Evolutionary conservation across 2,329 filamentous ascomycete species (phyloP), one percentile per base, ranked within the genome.

Genomic region (Venturia effusa): DNA sequence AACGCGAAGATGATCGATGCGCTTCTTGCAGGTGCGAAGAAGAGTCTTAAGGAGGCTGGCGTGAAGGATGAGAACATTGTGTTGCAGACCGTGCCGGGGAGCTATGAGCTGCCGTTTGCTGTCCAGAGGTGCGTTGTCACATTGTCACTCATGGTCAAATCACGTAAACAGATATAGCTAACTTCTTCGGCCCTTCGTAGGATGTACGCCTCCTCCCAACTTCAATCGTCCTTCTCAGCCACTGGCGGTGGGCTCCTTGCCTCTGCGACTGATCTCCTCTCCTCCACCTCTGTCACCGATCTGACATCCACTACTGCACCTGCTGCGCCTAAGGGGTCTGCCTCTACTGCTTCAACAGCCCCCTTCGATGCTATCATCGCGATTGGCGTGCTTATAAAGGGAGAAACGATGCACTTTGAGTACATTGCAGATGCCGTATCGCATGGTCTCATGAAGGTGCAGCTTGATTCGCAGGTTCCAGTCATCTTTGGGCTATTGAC

Each of bases 351-450:
- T 71, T 80, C 66, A 77, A 83, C 65, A 78, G 80, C 64, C 61
- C 85, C 91, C 24, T 97, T 97, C 71, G 93, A 97, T 73, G 94
- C 94, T 67, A 86, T 99, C 67, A 92, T 99, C 68, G 92, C 94
- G 62, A 89, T 99, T 69, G 94, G 94, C 64, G 92, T 96, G 64
- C 84, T 99, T 66, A 97, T 99, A 79, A 99, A 99, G 81, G 94
- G 94, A 74, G 90, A 96, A 78, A 97, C 94, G 7, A 97, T 97
- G 92, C 94, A 99, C 78, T 99, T 99, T 72, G 94, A 99, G 78
- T 97, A 99, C 79, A 99, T 99, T 71, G 84, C 92, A 51, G 94
- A 97, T 68, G 85, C 90, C 48, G 92, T 95, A 7, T 91, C 87
- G 65, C 90, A 96, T 67, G 94, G 91, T 7, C 82, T 99, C 66